These are phyloP conservation scores for Xerocomus amazonicus DNA, from an alignment of 1,284 basidiomycete species.

Conservation along the genomic window DNA sequence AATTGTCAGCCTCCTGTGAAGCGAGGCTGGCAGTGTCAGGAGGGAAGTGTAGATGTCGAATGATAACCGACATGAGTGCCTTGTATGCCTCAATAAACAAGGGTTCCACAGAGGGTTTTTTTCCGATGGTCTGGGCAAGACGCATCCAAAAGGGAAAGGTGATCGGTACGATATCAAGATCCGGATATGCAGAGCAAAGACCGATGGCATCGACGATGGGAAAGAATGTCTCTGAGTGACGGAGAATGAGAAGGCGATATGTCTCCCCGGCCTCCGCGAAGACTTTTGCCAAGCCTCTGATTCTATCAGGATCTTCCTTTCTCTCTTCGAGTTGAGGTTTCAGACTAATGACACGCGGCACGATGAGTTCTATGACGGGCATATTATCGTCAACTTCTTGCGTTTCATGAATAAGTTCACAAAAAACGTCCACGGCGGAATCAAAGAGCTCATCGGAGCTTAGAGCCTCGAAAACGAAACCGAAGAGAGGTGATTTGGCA, in stretches of 20 bases:
- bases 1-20: conserved; percentile 89
- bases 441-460: conserved; percentile 88
- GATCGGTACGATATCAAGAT: conserved; percentile 96
- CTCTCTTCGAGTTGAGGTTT: conserved; percentile 58
- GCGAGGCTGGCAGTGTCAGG: conserved; percentile 61
- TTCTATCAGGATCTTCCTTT: conserved; percentile 81
- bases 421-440: conserved; percentile 86
- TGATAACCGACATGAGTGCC: conserved; percentile 82
- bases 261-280: conserved; percentile 96
- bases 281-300: conserved; percentile 88
- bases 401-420: conserved; percentile 96
- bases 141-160: conserved; percentile 99
- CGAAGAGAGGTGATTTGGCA: conserved; percentile 79
- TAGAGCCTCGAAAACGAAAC: conserved; percentile 81
- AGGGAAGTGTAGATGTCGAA: conserved; percentile 92
- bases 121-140: conserved; percentile 79
- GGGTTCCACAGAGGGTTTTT: conserved; percentile 64
- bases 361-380: conserved; percentile 81
- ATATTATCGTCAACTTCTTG: conserved; percentile 97
- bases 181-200: conserved; percentile 89
- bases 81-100: conserved; percentile 81
- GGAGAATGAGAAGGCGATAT: conserved; percentile 86
- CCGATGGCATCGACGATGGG: conserved; percentile 94
- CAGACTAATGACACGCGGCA: conserved; percentile 78
- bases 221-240: conserved; percentile 87